Base-by-base conservation (phyloP, 805 yeast genomes). In the Candida palmyrensis region DNA sequence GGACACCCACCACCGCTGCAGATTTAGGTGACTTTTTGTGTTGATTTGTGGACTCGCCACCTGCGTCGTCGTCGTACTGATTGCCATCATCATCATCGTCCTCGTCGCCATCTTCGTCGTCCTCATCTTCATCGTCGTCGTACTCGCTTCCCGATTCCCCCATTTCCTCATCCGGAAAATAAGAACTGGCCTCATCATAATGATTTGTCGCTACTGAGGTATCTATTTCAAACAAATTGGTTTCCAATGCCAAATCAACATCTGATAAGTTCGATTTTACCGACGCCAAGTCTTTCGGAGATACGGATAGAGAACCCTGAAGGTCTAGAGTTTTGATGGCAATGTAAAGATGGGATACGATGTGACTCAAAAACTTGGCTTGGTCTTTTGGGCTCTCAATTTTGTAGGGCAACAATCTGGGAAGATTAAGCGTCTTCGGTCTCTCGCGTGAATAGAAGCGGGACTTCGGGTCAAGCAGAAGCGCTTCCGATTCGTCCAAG, bases 311-410 rank as follows among this genome's bases (percentile, higher is more conserved):
- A 6, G 73, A 62, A 2, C 95, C 90, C 47, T 77, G 81, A 11
- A 87, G 62, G 51, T 87, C 95, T 40, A 81, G 62, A 3, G 92
- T 74, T 37, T 75, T 70, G 29, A 85, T 71, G 7, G 96, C 87
- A 36, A 85, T 75, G 53, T 84, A 84, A 13, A 92, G 55, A 54
- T 85, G 87, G 2, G 82, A 72, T 20, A 89, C 69, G n/a, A 90
- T 82, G 48, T 82, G 92, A 27, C 84, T 71, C 25, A 90, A 62
- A 45, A 87, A 88, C 34, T 68, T 71, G 12, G 85, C 82, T 37
- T 79, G 82, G 37, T 83, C 94, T 21, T 60, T 59, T 11, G 77
- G 77, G 1, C 75, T 46, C 53, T 87, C 97, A 0, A 81, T 73
- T 27, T 66, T 60, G 54, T 89, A 92, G 0, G 97, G 97, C 18